Base-by-base conservation (phyloP, 192 early-diverging fungal genomes). In the Podila epigama region DNA sequence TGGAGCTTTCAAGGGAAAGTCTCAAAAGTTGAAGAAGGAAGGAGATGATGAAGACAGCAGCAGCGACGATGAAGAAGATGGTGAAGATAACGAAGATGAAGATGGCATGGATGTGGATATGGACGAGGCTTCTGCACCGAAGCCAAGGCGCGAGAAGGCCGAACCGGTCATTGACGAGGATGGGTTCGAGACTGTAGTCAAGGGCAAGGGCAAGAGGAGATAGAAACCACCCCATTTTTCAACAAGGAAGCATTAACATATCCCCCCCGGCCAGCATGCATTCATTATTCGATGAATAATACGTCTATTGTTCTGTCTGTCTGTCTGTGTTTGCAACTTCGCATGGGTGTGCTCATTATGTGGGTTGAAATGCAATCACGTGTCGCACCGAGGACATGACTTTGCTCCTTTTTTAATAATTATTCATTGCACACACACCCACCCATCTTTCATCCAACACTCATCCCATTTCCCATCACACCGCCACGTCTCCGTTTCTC, bases 131-230 rank as follows among this genome's bases (percentile, higher is more conserved):
- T 60, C 68, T 18, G 56, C 56, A 36, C 41, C 37, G 3, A 28
- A 32, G 32, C 37, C 63, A 54, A 61, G 51, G 25, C 37, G 40
- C 54, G 70, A 75, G 51, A 78, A 70, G 39, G 62, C 62, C n/a
- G 81, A 63, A 52, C 81, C 81, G 8, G 70, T 79, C 33, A 83
- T 83, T 59, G 81, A 83, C 33, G 75, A 83, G 37, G 81, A 83
- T 63, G 81, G 81, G 2, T 83, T 83, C 31, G 77, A 83, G 64
- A 72, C 78, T 2, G 81, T 83, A 27, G 79, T 68, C 58, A 72
- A 80, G 60, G n/a, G n/a, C n/a, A 70, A 70, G 48, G 63, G 54
- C 34, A 63, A 62, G 36, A 68, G 57, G 55, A 72, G 60, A 52
- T 68, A 69, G 29, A 66, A 0, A 0, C 28, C 8, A 27, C 8